Evolutionary conservation across 768 basidiomycete species (phyloP), one percentile per base, ranked within the genome.

Genomic region (Mycena vulgaris): DNA sequence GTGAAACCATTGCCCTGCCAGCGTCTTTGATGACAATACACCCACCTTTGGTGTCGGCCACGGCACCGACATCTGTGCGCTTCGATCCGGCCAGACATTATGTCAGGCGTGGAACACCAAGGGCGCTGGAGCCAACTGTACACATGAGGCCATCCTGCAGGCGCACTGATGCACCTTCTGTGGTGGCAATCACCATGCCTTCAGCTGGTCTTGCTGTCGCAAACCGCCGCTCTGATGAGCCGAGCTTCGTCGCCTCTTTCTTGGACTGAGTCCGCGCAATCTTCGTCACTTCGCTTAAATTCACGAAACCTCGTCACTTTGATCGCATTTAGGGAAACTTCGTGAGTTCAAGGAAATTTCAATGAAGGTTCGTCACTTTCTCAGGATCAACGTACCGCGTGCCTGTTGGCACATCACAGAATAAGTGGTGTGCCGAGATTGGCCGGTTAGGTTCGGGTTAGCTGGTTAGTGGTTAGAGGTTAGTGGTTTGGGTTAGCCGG

Each of bases 71-170:
- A 42, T 73, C 21, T 6, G 25, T 4, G 19, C 27, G 21, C 5
- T 5, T 10, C 25, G 59, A 69, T 62, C 67, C 49, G 30, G 39
- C n/a, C 21, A 33, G 21, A 17, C 52, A 57, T 47, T 73, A 6
- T 73, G 68, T 58, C 49, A 59, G 39, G n/a, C 31, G 11, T 73
- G 63, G 68, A 73, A 73, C 37, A 21, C 53, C 37, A 19, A 33
- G 6, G 71, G 71, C 5, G 25, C 47, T 0, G 42, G 6, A 3
- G 39, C 40, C 35, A 57, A 27, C 48, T 42, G 62, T n/a, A 42
- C 27, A 10, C 71, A 68, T 40, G 60, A 42, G 4, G 17, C 55
- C 35, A 25, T 53, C 42, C 37, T 2, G 10, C 48, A 57, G 25
- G 42, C 28, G 19, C 71, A 72, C 45, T 5, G 19, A 30, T 72